A percentile compares a stretch with the other conserved stretches of the same genome.
Evolutionary conservation across 441 rosid species (phyloP).

Genomic region (Isatis lusitanica): DNA sequence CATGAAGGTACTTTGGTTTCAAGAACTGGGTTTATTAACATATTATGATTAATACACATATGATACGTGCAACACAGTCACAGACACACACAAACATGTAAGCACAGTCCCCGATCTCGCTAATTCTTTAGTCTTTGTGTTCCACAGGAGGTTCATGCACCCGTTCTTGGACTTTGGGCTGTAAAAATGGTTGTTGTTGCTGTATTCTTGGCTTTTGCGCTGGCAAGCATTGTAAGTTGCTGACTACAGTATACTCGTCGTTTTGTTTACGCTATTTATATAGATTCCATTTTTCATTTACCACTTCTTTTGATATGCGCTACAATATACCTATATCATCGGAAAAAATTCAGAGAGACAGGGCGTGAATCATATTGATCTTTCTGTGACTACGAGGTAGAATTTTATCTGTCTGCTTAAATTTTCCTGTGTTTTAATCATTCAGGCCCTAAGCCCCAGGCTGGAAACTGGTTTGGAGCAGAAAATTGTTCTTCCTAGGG

Average conservation of each 20-base stretch:
- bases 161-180: conserved; percentile 58
- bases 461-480: conserved; percentile 68
- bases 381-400: conserved; percentile 14
- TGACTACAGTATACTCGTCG: conserved; percentile 12
- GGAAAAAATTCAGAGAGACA: background rate
- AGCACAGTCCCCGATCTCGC: background rate
- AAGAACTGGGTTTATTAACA: background rate
- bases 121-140: conserved; percentile 25
- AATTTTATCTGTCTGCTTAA: background rate
- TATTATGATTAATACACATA: conserved; percentile 3
- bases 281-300: background rate
- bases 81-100: conserved; percentile 8
- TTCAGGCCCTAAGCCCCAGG: conserved; percentile 56
- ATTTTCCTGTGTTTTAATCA: conserved; percentile 20
- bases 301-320: conserved; percentile 9
- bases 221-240: conserved; percentile 59
- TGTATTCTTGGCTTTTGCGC: conserved; percentile 52
- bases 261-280: conserved; percentile 1
- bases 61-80: conserved; percentile 5
- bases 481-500: conserved; percentile 68
- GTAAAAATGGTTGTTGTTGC: conserved; percentile 53
- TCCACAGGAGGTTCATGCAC: conserved; percentile 61
- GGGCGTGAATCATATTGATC: background rate
- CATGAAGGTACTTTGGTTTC: conserved; percentile 51
- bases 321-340: background rate